Percentiles rank a stretch among this genome's conserved stretches.
These are phyloP conservation scores for Candida ortonii DNA, from an alignment of 805 yeast species.

Conservation along the genomic window DNA sequence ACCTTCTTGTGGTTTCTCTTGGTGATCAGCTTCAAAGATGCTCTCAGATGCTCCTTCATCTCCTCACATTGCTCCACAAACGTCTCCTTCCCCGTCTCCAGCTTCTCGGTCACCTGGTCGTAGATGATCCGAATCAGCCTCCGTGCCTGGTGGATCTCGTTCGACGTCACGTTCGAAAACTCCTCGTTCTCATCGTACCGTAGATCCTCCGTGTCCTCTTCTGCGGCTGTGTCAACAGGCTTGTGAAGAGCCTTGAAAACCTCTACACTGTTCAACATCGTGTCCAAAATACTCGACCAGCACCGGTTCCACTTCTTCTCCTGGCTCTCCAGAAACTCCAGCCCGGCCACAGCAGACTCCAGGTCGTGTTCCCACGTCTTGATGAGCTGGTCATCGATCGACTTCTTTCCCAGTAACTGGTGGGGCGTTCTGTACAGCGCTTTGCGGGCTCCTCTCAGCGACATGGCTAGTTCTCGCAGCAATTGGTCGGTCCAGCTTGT, in stretches of 20 bases:
- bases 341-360: constrained; percentile 40
- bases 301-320: constrained; percentile 28
- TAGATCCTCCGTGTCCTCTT: constrained; percentile 14
- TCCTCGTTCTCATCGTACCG: constrained; percentile 27
- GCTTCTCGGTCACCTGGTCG: constrained; percentile 22
- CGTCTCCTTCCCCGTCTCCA: constrained; percentile 26
- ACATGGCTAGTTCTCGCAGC: constrained; percentile 27
- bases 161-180: constrained; percentile 27
- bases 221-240: constrained; percentile 27
- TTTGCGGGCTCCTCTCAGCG: constrained; percentile 35
- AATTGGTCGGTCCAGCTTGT: no score
- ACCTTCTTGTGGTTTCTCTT: constrained; percentile 44
- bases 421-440: constrained; percentile 38
- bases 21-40: constrained; percentile 38
- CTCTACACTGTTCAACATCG: constrained; percentile 32
- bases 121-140: constrained; percentile 26
- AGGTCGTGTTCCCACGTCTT: constrained; percentile 45
- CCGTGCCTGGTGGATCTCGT: constrained; percentile 30
- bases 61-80: constrained; percentile 37
- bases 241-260: constrained; percentile 35
- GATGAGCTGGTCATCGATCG: constrained; percentile 39
- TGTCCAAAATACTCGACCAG: constrained; percentile 33
- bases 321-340: constrained; percentile 38
- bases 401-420: constrained; percentile 33
- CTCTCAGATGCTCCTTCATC: constrained; percentile 38